These are phyloP conservation scores for Boletus bicolor DNA, from an alignment of 768 basidiomycete genomes.

Conservation along the genomic window DNA sequence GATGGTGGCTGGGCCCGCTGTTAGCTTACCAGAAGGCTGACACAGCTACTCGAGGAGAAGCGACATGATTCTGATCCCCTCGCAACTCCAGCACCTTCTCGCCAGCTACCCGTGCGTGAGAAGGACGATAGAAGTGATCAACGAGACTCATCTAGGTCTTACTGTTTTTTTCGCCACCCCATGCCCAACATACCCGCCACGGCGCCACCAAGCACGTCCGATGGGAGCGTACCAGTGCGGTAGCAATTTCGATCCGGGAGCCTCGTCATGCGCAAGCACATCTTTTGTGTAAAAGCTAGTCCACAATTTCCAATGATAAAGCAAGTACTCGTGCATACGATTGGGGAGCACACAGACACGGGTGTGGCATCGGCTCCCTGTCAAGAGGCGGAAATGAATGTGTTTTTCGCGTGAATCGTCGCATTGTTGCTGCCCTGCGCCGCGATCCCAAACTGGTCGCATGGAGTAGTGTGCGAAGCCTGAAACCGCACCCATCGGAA, in stretches of 20 bases:
- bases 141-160: constrained; percentile 12
- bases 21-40: constrained; percentile 13
- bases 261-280: constrained; percentile 2
- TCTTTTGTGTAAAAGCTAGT: not conserved
- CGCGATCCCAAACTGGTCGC: constrained; percentile 14
- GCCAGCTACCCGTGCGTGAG: constrained; percentile 22
- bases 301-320: constrained; percentile 23
- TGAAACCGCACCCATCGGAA: constrained; percentile 17
- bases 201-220: constrained; percentile 23
- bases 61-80: constrained; percentile 18
- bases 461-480: constrained; percentile 6
- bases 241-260: constrained; percentile 22
- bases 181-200: constrained; percentile 13
- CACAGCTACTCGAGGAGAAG: constrained; percentile 27
- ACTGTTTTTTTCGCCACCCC: constrained; percentile 13
- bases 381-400: constrained; percentile 26
- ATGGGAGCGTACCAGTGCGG: constrained; percentile 10
- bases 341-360: not conserved
- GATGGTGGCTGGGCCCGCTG: constrained; percentile 19
- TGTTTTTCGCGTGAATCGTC: constrained; percentile 9
- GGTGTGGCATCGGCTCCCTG: constrained; percentile 17
- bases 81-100: constrained; percentile 3
- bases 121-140: constrained; percentile 18
- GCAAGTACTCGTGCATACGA: constrained; percentile 1
- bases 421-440: constrained; percentile 18